phyloP scores from a whole-genome alignment of 2,329 filamentous ascomycete species.

The Colletotrichum tropicale region DNA sequence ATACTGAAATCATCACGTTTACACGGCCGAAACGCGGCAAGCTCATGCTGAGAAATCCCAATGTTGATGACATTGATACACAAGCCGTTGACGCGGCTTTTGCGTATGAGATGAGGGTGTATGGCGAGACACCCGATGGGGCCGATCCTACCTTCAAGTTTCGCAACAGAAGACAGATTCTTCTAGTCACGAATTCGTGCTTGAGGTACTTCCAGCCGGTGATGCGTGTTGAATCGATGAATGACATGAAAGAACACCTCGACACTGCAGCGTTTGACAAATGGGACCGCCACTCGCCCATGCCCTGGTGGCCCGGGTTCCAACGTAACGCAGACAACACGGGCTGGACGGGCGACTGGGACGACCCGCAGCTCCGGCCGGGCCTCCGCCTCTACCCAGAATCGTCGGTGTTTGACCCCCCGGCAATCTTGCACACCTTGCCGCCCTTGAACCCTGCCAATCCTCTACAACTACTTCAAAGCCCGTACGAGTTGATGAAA shows the following conservation, averaged over 20 bases:
- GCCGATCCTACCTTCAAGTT: not conserved
- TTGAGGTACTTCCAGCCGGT: conserved; percentile 1
- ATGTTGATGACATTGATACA: not conserved
- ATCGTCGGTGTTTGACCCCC: not conserved
- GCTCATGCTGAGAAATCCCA: not conserved
- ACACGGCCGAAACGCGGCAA: not conserved
- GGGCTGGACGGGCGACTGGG: not conserved
- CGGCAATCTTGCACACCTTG: not conserved
- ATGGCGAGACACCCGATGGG: not conserved
- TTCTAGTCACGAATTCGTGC: not conserved
- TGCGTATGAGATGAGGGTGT: not conserved
- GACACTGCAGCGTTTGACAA: not conserved
- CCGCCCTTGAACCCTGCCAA: not conserved
- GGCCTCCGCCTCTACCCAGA: not conserved
- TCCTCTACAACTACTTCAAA: not conserved
- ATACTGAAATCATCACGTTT: conserved; percentile 3
- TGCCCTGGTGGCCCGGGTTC: conserved; percentile 11
- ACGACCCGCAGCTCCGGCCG: not conserved
- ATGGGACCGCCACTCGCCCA: conserved; percentile 3
- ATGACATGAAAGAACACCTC: not conserved
- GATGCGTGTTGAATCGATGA: too few species aligned
- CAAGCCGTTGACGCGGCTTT: not conserved
- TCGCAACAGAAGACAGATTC: not conserved
- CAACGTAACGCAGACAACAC: not conserved
- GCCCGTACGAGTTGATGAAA: not conserved